Base-by-base conservation (phyloP, 345 rosid genomes). In the Syzygium oleosum region DNA sequence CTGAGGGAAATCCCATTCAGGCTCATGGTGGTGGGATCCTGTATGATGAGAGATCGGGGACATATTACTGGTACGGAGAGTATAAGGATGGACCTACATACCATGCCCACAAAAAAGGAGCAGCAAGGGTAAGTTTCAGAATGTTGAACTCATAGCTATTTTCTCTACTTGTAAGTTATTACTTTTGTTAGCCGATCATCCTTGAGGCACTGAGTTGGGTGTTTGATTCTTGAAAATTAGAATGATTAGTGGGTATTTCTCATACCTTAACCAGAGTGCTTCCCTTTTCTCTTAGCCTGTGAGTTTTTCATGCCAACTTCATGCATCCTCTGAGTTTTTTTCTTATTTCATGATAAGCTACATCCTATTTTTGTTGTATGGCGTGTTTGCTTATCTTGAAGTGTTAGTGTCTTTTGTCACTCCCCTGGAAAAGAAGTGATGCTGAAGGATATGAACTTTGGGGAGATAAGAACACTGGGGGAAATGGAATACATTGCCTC, bases 21-120 rank as follows among this genome's bases (percentile, higher is more conserved):
- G 99, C 99, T 43, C 99, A 96, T 90, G 99, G 99, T 51, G 99
- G 98, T 52, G 97, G 97, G 84, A 90, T 96, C 85, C 86, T 96
- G 13, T 93, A 88, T 55, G 98, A 97, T 65, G 93, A 93, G 85
- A 92, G 87, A 46, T 95, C 96, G 1, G 89, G 85, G 53, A 95
- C 91, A 6, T 94, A 97, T 89, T 97, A 93, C 87, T 97, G 99
- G 99, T 97, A 97, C 65, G 99, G 98, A 85, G 99, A 96, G 90
- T 96, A 94, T 88, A 97, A 97, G 91, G 98, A 97, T 77, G 99
- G 99, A 86, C 97, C 94, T 9, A 96, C 99, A n/a, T 97, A 95
- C 87, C 97, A 91, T 87, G 93, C 95, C 87, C 96, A 95, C 89
- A 97, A 94, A 89, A 95, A 91, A 87, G 99, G 95, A 68, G 93